Evolutionary conservation across 2,329 filamentous ascomycete species (phyloP), one percentile per base, ranked within the genome.

Genomic region (Chrysoporthe puriensis): DNA sequence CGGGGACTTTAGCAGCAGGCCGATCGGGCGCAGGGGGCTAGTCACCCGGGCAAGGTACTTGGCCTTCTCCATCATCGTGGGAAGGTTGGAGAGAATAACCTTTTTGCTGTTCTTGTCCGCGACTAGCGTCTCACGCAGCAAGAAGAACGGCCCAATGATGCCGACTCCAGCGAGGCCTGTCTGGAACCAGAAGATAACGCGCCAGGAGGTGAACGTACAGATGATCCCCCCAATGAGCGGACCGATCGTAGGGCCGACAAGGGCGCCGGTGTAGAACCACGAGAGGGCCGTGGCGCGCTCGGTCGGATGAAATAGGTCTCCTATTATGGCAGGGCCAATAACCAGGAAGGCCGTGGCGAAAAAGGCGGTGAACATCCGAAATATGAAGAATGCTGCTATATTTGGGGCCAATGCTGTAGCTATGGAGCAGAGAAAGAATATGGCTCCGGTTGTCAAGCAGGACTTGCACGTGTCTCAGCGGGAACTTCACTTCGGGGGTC

Each of bases 101-200:
- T 76, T 67, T 48, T 75, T 74, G 18, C 71, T 72, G 44, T 73
- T 72, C n/a, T 65, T 59, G 16, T 58, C 34, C 14, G 18, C 52
- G 14, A 66, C 21, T 52, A 94, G 90, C 0, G 91, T 94, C 75
- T 94, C 91, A 0, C 90, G 90, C 13, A 94, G 83, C 14, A 92
- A 79, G 72, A 92, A 87, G 71, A 87, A 84, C 43, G 91, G 84
- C 0, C 89, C 84, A 0, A 89, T 26, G 0, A 84, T 81, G 0
- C 86, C 89, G 0, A 85, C 74, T 1, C 85, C 90, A 0, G 88
- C 89, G 6, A 93, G 82, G 0, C 85, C 91, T 0, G 89, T 88
- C 74, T 94, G 91, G 0, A 94, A 81, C 88, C 90, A 94, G 79
- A 93, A 94, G 64, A 94, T 92, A 54, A 86, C 86, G 21, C 90